Evolutionary conservation across 345 rosid genomes (phyloP).

Genomic region (Bruguiera gymnorhiza): DNA sequence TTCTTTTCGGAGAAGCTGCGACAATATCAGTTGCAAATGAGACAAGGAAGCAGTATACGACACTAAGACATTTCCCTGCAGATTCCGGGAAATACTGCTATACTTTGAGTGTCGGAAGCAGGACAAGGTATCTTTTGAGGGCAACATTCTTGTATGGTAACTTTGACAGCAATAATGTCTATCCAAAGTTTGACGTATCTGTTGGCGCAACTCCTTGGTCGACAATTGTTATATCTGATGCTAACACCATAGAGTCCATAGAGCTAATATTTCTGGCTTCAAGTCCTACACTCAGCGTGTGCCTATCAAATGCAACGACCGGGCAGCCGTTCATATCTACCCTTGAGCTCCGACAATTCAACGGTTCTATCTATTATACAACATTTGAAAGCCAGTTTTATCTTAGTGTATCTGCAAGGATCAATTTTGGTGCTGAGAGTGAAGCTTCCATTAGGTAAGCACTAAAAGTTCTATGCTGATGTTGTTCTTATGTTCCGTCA

Average conservation of each 20-base stretch:
- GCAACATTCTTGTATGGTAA: slow-evolving; percentile 93
- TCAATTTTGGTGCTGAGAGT: slow-evolving; percentile 89
- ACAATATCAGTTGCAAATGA: slow-evolving; percentile 55
- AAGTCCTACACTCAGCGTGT: slow-evolving; percentile 61
- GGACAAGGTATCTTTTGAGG: slow-evolving; percentile 86
- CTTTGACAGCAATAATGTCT: slow-evolving; percentile 81
- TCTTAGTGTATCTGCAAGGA: slow-evolving; percentile 79
- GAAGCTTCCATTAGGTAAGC: slow-evolving; percentile 78
- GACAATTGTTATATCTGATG: slow-evolving; percentile 81
- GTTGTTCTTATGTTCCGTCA: not conserved
- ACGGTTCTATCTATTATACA: slow-evolving; percentile 78
- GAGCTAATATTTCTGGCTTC: slow-evolving; percentile 90
- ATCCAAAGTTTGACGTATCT: slow-evolving; percentile 90
- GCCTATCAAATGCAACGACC: slow-evolving; percentile 94
- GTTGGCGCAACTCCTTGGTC: slow-evolving; percentile 91
- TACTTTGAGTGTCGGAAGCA: slow-evolving; percentile 56
- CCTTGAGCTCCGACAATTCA: slow-evolving; percentile 93
- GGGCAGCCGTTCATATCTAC: slow-evolving; percentile 98
- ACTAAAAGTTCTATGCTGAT: not conserved
- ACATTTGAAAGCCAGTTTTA: slow-evolving; percentile 59
- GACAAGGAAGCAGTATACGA: slow-evolving; percentile 67
- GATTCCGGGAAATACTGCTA: slow-evolving; percentile 92
- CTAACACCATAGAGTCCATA: slow-evolving; percentile 51
- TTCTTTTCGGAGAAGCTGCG: slow-evolving; percentile 60
- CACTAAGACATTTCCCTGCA: slow-evolving; percentile 88